Evolutionary conservation across 257 asterid species (phyloP), one percentile per base, ranked within the genome.

Genomic region (Nicotiana attenuata): DNA sequence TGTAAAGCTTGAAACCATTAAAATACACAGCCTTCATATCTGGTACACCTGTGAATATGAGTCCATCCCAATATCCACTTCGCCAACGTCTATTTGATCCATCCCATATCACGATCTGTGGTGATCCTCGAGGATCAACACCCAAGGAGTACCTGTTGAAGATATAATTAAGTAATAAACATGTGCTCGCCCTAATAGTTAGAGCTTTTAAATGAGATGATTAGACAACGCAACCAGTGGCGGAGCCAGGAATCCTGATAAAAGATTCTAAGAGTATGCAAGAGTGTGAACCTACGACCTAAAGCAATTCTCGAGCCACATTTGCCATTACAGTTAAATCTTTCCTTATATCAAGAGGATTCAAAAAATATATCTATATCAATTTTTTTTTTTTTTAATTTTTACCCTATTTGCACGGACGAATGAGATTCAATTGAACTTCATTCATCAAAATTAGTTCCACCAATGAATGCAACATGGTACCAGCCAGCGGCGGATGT

Each of bases 51-150:
- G 59, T 82, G 68, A 94, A 94, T 6, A 76, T 22, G 9, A 84
- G 22, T 4, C 95, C 93, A 60, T 87, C 86, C 91, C 91, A 94
- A 20, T 91, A 86, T 26, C 97, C 98, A 61, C 94, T 95, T 83
- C 97, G 89, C 98, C 97, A 95, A 50, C 73, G 85, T 28, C 95
- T 86, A 9, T 84, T 75, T 3, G 0, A 24, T 45, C 96, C 97
- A 24, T 92, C 91, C 93, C 93, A 91, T 55, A 95, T 88, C 87
- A 95, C 91, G 4, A 92, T 87, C 87, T 95, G 98, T 7, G 97
- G 96, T 0, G 97, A 81, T 64, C 92, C 95, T 4, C 85, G 89
- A 0, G 92, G 86, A 84, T 90, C 95, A 31, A 91, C 61, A 5
- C 96, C 94, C 90, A 93, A 19, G 0, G 97, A 81, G 20, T 82